Conservation (phyloP, 73 alveolate genomes). For the Paramecium tetraurelia region DNA sequence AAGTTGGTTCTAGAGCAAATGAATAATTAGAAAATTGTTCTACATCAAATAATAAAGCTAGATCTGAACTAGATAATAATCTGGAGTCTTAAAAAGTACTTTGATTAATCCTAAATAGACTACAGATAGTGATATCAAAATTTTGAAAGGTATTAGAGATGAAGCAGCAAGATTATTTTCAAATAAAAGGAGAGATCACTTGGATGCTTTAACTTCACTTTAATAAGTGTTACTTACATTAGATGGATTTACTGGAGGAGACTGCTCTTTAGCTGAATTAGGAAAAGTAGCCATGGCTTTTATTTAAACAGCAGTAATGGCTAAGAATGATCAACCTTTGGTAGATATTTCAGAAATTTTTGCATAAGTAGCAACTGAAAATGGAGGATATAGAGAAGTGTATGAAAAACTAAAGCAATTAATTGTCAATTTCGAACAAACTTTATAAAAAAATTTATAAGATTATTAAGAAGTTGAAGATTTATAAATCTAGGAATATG, state of each 20-base stretch:
- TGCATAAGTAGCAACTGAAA: slow-evolving; percentile 48
- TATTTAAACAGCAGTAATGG: neutral
- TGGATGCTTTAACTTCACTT: slow-evolving; percentile 31
- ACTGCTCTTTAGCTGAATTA: neutral
- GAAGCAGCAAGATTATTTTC: slow-evolving; percentile 20
- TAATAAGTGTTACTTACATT: neutral
- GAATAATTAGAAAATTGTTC: slow-evolving; percentile 44
- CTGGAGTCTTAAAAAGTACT: slow-evolving; percentile 11
- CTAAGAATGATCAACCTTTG: neutral
- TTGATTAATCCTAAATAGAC: neutral
- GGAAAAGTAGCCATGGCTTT: slow-evolving; percentile 28
- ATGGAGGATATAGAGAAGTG: slow-evolving; percentile 44
- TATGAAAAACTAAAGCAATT: neutral
- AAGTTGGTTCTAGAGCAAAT: slow-evolving; percentile 7
- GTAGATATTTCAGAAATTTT: neutral
- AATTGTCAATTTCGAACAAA: slow-evolving; percentile 24
- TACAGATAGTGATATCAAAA: slow-evolving; percentile 37
- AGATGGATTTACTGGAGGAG: slow-evolving; percentile 35
- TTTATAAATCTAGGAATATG: slow-evolving; percentile 27
- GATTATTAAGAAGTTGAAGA: slow-evolving; percentile 37
- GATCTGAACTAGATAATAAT: slow-evolving; percentile 44
- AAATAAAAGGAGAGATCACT: slow-evolving; percentile 18
- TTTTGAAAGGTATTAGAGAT: slow-evolving; percentile 30
- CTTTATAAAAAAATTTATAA: slow-evolving; percentile 5
- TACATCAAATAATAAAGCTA: neutral